Conservation (phyloP, 345 rosid genomes). For the Murraya paniculata region DNA sequence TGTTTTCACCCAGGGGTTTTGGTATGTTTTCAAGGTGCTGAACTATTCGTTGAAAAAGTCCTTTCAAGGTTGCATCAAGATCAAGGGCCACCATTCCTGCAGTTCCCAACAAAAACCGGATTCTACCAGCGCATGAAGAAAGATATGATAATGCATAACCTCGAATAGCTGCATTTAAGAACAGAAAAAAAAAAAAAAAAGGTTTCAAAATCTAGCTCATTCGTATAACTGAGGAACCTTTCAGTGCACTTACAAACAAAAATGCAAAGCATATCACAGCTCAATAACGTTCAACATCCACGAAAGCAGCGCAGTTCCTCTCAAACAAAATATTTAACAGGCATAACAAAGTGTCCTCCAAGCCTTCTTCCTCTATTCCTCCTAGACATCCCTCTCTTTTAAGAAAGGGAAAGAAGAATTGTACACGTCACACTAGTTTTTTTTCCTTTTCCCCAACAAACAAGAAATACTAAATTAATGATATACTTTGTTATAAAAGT, state of each 20-base stretch:
- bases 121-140: conserved; percentile 96
- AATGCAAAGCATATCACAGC: not conserved
- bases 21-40: conserved; percentile 87
- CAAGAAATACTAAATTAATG: not conserved
- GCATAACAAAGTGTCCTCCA: not conserved
- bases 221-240: not conserved
- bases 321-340: not conserved
- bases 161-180: conserved; percentile 79
- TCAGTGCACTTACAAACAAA: not conserved
- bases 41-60: conserved; percentile 81
- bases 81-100: conserved; percentile 99
- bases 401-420: conserved; percentile 1
- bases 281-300: not conserved
- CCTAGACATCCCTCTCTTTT: not conserved
- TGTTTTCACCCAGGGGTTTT: conserved; percentile 84
- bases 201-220: conserved; percentile 13
- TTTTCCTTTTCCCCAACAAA: not conserved
- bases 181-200: conserved; percentile 24
- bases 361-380: not conserved
- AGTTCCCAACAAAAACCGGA: conserved; percentile 85
- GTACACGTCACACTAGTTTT: not conserved
- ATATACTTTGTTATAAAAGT: not conserved
- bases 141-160: conserved; percentile 98
- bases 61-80: conserved; percentile 80
- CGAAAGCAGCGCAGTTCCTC: not conserved